Evolutionary conservation across 805 yeast genomes (phyloP), one percentile per base, ranked within the genome.

Genomic region (Ogataea ramenticola): DNA sequence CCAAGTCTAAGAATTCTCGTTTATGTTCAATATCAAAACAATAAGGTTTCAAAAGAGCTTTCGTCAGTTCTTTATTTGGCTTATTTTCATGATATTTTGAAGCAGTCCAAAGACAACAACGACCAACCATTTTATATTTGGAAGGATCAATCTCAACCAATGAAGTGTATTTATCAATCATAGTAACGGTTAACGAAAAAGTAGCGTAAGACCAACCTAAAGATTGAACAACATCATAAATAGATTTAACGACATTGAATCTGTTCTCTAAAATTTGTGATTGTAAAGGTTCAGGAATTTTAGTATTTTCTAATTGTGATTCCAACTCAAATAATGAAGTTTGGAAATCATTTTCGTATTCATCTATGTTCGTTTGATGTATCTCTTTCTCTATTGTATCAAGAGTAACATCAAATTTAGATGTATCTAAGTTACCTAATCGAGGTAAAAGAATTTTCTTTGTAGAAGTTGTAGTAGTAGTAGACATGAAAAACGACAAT

Each of bases 1-100:
- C 95, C 79, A 82, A 79, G 55, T 79, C 80, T 46, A 79, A 64
- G 55, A 84, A 62, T n/a, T 52, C 53, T 3, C 42, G 36, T 29
- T 57, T 56, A 2, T 51, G 40, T 26, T 49, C 50, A 12, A 50
- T 41, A 9, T 50, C 51, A 45, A 57, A 61, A 44, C 65, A 65
- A 8, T 64, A 60, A 36, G 62, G 46, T 39, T 52, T 56, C 37
- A 60, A 43, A 16, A 62, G 49, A 30, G 64, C 64, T 40, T 59
- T 57, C 22, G 55, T 40, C 15, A 62, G 45, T 45, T 61, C 60
- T 34, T 80, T 75, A 55, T 78, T 78, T 51, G 75, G 74, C 62
- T 77, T 77, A 49, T 72, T 66, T 54, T 77, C 81, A 53, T 58
- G 57, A 44, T 58, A 66, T 51, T 71, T 71, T 31, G 71, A 64